Percentiles rank a stretch among this genome's conserved stretches.
Conservation (phyloP, 148 eudicot species). For the Diospyros kaki region DNA sequence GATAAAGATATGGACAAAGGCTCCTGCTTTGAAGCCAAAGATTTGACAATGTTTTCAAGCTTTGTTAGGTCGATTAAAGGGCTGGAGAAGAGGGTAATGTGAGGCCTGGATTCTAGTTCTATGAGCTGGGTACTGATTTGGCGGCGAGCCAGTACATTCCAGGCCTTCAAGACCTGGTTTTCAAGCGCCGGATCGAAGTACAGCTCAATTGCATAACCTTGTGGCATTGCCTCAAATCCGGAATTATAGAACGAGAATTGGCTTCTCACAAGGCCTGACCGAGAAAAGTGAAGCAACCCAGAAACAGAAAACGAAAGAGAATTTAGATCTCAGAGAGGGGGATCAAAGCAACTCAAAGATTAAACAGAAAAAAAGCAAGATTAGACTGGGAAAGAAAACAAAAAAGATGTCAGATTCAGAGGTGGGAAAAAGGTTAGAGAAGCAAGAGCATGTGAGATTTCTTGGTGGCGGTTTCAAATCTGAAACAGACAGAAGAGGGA, state of each 20-base stretch:
- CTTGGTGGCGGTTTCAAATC: background rate
- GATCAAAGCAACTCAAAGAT: background rate
- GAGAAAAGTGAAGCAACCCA: background rate
- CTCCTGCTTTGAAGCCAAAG: constrained; percentile 59
- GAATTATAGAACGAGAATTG: background rate
- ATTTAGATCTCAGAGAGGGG: constrained; percentile 9
- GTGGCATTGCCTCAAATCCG: constrained; percentile 43
- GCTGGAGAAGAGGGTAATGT: constrained; percentile 69
- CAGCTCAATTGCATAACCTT: constrained; percentile 79
- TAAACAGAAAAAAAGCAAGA: background rate
- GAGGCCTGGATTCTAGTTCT: constrained; percentile 88
- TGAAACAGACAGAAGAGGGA: background rate
- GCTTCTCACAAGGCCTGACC: background rate
- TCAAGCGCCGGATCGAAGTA: constrained; percentile 90
- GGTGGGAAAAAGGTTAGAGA: background rate
- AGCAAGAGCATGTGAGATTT: constrained; percentile 3
- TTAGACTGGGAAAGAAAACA: background rate
- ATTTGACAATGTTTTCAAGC: constrained; percentile 55
- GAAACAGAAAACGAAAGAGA: background rate
- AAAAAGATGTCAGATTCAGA: too few relatives aligned
- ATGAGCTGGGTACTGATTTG: constrained; percentile 68
- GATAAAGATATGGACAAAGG: constrained; percentile 64
- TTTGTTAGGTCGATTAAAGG: constrained; percentile 51
- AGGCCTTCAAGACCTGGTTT: constrained; percentile 81
- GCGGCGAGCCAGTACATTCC: constrained; percentile 40